Conservation (phyloP, 1,284 basidiomycete genomes). For the Sporisorium scitamineum region DNA sequence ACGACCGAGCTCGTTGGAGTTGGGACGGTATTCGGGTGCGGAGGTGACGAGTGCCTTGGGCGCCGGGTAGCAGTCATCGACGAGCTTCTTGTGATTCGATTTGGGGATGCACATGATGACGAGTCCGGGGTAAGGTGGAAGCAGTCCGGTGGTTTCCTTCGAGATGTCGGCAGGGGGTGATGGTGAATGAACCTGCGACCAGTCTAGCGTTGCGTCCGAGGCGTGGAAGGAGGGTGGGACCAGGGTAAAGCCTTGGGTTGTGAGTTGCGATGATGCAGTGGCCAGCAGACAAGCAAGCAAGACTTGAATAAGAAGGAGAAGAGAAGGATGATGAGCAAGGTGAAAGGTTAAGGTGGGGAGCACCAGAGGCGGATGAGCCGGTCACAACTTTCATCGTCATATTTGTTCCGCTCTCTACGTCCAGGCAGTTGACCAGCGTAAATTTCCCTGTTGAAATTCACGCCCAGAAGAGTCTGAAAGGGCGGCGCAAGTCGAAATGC, state of each 20-base stretch:
- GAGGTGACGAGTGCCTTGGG: conserved; percentile 81
- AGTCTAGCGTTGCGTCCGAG: neutral
- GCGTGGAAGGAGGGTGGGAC: neutral
- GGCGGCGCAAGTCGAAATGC: conserved; percentile 4
- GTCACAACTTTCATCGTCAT: neutral
- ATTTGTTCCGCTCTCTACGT: neutral
- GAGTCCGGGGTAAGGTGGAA: no score
- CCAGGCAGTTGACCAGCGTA: neutral
- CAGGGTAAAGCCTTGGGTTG: neutral
- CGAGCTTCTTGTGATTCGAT: conserved; percentile 85
- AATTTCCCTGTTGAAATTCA: neutral
- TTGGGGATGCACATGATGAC: conserved; percentile 74
- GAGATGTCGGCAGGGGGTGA: neutral
- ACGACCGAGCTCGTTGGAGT: conserved; percentile 83
- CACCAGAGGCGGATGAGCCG: no score
- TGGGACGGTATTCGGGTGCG: conserved; percentile 77
- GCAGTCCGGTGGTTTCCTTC: neutral
- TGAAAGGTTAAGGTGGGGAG: neutral
- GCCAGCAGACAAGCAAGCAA: neutral
- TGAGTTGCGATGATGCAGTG: neutral
- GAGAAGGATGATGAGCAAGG: neutral
- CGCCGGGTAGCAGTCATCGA: conserved; percentile 90
- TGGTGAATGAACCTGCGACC: neutral
- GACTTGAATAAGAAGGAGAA: neutral
- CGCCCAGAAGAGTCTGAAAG: conserved; percentile 2